Percentiles rank a stretch among this genome's conserved stretches.
Evolutionary conservation across 805 yeast species (phyloP).

Genomic region (Yarrowia osloensis): DNA sequence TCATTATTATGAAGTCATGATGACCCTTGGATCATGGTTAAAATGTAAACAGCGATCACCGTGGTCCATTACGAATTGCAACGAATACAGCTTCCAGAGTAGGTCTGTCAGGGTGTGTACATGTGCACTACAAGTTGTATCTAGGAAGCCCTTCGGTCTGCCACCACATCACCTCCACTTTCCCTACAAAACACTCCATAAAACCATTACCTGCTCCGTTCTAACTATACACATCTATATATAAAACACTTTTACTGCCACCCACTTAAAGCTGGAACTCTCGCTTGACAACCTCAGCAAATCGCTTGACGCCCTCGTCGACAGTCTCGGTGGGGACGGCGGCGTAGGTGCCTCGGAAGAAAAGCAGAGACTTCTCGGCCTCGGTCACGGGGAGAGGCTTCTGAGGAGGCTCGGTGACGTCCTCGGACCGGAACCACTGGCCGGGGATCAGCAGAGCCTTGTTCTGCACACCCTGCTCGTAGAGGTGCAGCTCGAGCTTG

Average conservation of each 20-base stretch:
- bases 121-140: no score
- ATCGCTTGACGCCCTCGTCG: slow-evolving; percentile 42
- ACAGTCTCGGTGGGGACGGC: slow-evolving; percentile 45
- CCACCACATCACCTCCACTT: no score
- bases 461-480: slow-evolving; percentile 41
- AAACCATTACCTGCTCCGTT: background rate
- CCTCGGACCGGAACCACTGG: slow-evolving; percentile 45
- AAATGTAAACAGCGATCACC: no score
- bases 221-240: slow-evolving; percentile 11
- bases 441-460: slow-evolving; percentile 47
- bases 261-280: slow-evolving; percentile 35
- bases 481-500: slow-evolving; percentile 42
- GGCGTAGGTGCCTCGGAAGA: slow-evolving; percentile 50
- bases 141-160: no score
- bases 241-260: background rate
- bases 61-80: no score
- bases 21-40: no score
- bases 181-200: no score
- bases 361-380: slow-evolving; percentile 41
- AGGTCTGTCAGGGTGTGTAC: no score
- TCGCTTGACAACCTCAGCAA: slow-evolving; percentile 41
- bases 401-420: slow-evolving; percentile 42
- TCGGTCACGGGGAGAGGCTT: slow-evolving; percentile 41
- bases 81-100: no score
- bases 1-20: no score